A percentile compares a stretch with the other conserved stretches of the same genome.
Conservation (phyloP, 352 stramenopile species). For the Phytophthora pseudosyringae region DNA sequence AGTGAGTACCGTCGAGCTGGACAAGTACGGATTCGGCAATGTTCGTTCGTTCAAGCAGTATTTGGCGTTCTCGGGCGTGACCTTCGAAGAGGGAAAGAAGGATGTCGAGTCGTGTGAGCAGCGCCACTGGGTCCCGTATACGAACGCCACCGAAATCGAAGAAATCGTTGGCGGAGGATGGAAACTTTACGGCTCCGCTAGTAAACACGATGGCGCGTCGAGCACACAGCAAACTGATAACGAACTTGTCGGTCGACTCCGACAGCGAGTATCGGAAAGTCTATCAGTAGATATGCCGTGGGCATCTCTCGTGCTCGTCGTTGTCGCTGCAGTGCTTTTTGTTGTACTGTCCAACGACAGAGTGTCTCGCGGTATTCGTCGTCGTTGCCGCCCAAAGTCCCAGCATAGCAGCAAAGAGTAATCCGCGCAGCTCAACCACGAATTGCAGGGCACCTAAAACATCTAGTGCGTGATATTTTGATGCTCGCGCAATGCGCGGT, state of each 20-base stretch:
- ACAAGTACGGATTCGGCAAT: conserved; percentile 54
- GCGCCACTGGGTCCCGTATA: conserved; percentile 66
- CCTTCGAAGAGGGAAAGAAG: conserved; percentile 51
- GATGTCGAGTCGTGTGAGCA: conserved; percentile 64
- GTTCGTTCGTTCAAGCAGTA: conserved; percentile 60
- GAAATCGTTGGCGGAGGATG: conserved; percentile 51
- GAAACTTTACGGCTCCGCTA: conserved; percentile 32
- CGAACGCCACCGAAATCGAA: conserved; percentile 48
- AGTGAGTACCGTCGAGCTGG: conserved; percentile 61
- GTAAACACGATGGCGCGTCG: not conserved
- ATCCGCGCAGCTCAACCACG: not conserved
- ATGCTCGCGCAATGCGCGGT: not conserved
- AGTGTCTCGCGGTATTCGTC: conserved; percentile 50
- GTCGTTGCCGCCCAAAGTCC: conserved; percentile 47
- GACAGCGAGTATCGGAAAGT: conserved; percentile 5
- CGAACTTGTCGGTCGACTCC: conserved; percentile 29
- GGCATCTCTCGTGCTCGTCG: conserved; percentile 52
- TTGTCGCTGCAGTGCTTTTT: conserved; percentile 44
- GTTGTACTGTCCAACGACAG: conserved; percentile 62
- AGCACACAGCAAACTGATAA: conserved; percentile 31
- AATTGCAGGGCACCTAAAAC: too few relatives aligned
- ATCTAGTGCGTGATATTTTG: not conserved
- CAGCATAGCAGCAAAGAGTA: conserved; percentile 1
- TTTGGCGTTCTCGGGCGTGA: conserved; percentile 61
- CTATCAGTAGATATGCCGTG: conserved; percentile 11